Conservation (phyloP, 73 alveolate species). For the Tetrahymena elliotti region DNA sequence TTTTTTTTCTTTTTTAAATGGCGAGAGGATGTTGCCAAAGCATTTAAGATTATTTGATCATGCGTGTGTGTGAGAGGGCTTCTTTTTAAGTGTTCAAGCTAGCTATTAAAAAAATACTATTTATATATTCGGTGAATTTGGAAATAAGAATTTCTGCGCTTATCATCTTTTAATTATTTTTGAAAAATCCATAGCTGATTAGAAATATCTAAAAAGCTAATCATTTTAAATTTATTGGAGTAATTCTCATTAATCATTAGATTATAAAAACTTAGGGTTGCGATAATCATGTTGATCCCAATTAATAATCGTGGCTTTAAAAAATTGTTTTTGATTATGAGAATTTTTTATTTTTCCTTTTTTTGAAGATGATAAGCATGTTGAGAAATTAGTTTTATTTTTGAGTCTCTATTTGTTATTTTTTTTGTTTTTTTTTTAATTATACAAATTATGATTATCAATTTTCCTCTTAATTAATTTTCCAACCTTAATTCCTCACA, state of each 20-base stretch:
- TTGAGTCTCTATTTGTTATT: not conserved
- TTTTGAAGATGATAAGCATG: not conserved
- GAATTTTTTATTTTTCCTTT: not conserved
- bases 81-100: not conserved
- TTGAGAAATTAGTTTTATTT: not conserved
- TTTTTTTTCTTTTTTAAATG: not conserved
- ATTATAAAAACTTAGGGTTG: not conserved
- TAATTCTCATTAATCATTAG: not conserved
- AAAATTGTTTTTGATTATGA: not conserved
- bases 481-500: too few species aligned
- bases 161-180: not conserved
- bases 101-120: not conserved
- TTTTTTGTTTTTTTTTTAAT: not conserved
- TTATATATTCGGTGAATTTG: not conserved
- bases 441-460: not conserved
- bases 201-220: not conserved
- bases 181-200: not conserved
- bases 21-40: not conserved
- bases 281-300: not conserved
- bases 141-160: not conserved
- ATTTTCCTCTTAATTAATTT: not conserved
- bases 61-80: not conserved
- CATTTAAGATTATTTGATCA: not conserved
- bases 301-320: not conserved
- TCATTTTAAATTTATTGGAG: not conserved